A percentile compares a stretch with the other conserved stretches of the same genome.
Conservation (phyloP, 202 grass and related monocot genomes). For the Setaria italica region DNA sequence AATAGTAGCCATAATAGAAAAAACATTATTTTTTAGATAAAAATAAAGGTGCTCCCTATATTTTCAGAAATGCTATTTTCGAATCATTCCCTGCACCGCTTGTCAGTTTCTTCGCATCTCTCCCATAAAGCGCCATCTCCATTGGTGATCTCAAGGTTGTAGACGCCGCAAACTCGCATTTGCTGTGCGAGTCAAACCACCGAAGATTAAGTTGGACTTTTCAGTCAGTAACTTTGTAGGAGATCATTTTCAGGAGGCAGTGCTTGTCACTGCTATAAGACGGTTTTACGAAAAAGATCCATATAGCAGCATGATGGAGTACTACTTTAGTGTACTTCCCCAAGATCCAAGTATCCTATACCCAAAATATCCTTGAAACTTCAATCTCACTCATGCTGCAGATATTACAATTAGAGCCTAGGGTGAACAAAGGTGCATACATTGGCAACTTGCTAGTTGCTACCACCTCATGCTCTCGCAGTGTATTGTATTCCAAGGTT, state of each 20-base stretch:
- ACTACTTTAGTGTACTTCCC: too few relatives aligned
- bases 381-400: too few relatives aligned
- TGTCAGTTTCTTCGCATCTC: slow-evolving; percentile 29
- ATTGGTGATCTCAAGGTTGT: slow-evolving; percentile 8
- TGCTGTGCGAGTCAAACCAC: slow-evolving; percentile 24
- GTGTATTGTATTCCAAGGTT: too few relatives aligned
- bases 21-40: neutral
- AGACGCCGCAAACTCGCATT: slow-evolving; percentile 18
- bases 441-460: too few relatives aligned
- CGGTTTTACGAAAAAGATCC: too few relatives aligned
- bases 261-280: slow-evolving; percentile 28
- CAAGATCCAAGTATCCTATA: too few relatives aligned
- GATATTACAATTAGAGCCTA: too few relatives aligned
- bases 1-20: neutral
- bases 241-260: neutral
- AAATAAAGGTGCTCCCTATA: neutral
- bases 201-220: slow-evolving; percentile 44
- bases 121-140: slow-evolving; percentile 35
- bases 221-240: neutral
- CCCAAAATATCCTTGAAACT: too few relatives aligned
- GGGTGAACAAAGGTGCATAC: too few relatives aligned
- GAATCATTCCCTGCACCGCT: neutral
- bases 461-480: too few relatives aligned
- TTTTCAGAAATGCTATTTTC: neutral
- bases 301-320: too few relatives aligned